phyloP scores from a whole-genome alignment of 441 rosid genomes.

The Brassica balearica region DNA sequence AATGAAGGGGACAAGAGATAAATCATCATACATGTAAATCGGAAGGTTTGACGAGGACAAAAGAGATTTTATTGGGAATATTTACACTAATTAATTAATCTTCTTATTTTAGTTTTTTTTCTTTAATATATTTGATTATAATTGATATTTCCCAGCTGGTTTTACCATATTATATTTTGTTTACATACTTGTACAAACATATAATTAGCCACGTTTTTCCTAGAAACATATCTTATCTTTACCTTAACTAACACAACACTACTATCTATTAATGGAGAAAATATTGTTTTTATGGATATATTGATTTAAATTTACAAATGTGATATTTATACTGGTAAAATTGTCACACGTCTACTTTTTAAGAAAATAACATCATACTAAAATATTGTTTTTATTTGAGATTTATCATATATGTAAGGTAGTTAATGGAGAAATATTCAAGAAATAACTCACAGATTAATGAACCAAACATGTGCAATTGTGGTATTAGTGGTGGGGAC shows the following conservation, averaged over 20 bases:
- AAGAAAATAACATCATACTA: too few species aligned
- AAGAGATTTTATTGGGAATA: conserved; percentile 33
- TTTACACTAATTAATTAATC: neutral
- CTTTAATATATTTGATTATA: conserved; percentile 10
- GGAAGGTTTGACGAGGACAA: conserved; percentile 60
- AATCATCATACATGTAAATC: conserved; percentile 52
- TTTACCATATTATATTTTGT: neutral
- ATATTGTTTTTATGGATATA: neutral
- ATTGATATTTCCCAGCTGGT: neutral
- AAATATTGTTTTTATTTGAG: neutral
- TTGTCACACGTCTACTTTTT: too few species aligned
- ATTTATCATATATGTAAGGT: conserved; percentile 2
- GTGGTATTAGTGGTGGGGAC: conserved; percentile 46
- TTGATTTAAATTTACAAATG: neutral
- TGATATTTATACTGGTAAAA: neutral
- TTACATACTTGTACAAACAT: conserved; percentile 3
- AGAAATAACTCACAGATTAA: conserved; percentile 15
- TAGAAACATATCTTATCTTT: neutral
- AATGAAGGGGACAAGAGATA: conserved; percentile 78
- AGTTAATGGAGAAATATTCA: neutral
- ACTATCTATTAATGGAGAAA: neutral
- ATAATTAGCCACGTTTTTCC: neutral
- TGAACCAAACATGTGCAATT: conserved; percentile 42
- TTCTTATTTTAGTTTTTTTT: conserved; percentile 13
- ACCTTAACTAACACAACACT: conserved; percentile 8